Evolutionary conservation across 2,329 filamentous ascomycete species (phyloP).

Genomic region (Furcasterigmium furcatum): DNA sequence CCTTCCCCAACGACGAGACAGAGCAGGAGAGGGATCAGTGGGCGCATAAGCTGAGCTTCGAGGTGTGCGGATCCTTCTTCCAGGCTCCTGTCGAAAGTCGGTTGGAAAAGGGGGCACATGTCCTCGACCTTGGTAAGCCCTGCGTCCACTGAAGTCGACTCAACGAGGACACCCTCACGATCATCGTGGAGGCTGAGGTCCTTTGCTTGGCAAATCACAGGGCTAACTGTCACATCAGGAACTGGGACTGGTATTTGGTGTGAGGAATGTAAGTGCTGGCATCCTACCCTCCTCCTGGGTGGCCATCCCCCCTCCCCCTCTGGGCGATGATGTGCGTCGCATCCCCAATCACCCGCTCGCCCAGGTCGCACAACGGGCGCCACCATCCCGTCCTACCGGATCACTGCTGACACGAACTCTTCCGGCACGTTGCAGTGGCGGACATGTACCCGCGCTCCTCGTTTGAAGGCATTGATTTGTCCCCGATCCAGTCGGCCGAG

Average conservation of each 20-base stretch:
- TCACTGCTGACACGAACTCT: neutral
- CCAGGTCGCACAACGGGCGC: neutral
- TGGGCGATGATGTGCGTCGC: neutral
- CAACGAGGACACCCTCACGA: too few relatives aligned
- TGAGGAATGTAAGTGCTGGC: slow-evolving; percentile 39
- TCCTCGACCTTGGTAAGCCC: slow-evolving; percentile 43
- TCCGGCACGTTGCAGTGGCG: slow-evolving; percentile 37
- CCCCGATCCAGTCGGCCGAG: slow-evolving; percentile 48
- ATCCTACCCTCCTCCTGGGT: neutral
- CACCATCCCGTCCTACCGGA: neutral
- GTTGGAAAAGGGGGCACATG: slow-evolving; percentile 33
- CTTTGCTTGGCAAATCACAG: neutral
- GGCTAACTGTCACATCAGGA: slow-evolving; percentile 22
- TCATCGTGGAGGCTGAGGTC: too few relatives aligned
- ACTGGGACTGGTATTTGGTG: slow-evolving; percentile 51
- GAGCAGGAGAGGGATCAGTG: slow-evolving; percentile 39
- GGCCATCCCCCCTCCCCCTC: too few relatives aligned
- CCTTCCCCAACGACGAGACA: slow-evolving; percentile 39
- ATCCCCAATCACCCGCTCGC: neutral
- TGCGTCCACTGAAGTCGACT: neutral
- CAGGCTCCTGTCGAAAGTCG: slow-evolving; percentile 37
- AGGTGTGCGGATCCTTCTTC: slow-evolving; percentile 37
- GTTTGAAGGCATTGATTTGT: slow-evolving; percentile 47
- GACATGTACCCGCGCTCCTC: slow-evolving; percentile 39
- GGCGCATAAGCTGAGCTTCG: slow-evolving; percentile 34